phyloP scores from a whole-genome alignment of 306 rosid genomes.

The Malus asiatica region DNA sequence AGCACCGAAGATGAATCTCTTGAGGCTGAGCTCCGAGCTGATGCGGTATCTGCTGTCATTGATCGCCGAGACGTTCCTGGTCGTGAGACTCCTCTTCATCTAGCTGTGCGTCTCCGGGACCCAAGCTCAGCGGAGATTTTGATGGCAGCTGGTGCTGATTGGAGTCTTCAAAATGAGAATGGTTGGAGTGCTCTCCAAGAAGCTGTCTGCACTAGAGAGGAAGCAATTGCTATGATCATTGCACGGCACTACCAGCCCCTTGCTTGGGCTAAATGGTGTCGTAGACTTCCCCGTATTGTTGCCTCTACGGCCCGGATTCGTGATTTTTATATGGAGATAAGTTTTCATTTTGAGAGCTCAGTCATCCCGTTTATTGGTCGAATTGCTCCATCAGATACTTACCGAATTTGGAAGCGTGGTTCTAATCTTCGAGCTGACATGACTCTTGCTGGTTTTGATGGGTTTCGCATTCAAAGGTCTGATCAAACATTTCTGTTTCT shows the following conservation, averaged over 20 bases:
- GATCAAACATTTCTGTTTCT: slow-evolving; percentile 97
- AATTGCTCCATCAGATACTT: slow-evolving; percentile 95
- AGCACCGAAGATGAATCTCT: slow-evolving; percentile 68
- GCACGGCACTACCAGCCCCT: slow-evolving; percentile 86
- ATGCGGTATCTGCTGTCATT: slow-evolving; percentile 60
- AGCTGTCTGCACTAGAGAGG: slow-evolving; percentile 92
- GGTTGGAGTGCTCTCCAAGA: slow-evolving; percentile 99
- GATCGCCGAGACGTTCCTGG: slow-evolving; percentile 95
- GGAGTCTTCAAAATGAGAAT: slow-evolving; percentile 93
- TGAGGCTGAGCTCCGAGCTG: slow-evolving; percentile 78
- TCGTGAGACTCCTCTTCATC: slow-evolving; percentile 96
- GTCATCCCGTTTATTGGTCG: slow-evolving; percentile 96
- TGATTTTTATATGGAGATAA: slow-evolving; percentile 97
- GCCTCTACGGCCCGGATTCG: slow-evolving; percentile 90
- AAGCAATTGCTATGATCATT: slow-evolving; percentile 82
- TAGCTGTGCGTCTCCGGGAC: slow-evolving; percentile 88
- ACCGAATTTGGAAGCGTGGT: slow-evolving; percentile 98
- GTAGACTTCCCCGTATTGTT: slow-evolving; percentile 91
- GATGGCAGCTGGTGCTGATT: slow-evolving; percentile 97
- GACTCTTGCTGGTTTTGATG: slow-evolving; percentile 99
- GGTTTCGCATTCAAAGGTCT: slow-evolving; percentile 87
- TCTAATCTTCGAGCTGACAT: slow-evolving; percentile 97
- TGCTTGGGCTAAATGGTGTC: slow-evolving; percentile 99
- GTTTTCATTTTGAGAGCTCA: slow-evolving; percentile 96
- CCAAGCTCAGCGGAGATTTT: slow-evolving; percentile 72